Evolutionary conservation across 257 asterid species (phyloP), one percentile per base, ranked within the genome.

Genomic region (Eustoma russellianum): DNA sequence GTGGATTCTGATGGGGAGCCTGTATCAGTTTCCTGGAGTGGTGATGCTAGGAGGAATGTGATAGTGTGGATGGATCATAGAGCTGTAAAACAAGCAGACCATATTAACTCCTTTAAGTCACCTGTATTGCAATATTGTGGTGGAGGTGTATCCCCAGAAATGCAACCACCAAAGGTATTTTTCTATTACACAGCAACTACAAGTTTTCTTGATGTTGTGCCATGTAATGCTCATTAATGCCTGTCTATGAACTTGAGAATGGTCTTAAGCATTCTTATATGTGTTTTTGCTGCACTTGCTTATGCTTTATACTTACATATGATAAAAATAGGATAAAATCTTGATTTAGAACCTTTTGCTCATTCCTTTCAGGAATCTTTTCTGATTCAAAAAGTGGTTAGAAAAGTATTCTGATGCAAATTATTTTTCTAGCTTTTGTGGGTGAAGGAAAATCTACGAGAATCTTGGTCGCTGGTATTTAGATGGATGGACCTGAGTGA

Each of bases 11-110:
- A 91, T 55, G 98, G 95, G 57, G 94, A 80, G 61, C 96, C 98
- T 53, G 98, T 91, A 35, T 80, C 98, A 10, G 90, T 91, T 75
- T 91, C 98, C 57, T 82, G 69, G 92, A 75, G 94, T 64, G 85
- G 88, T 52, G 98, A 91, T 48, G 40, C 94, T 24, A 84, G 98
- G 71, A 80, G 98, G 70, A 91, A 91, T 73, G 66, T 91, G 61
- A 91, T 91, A 52, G 93, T 87, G 61, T 91, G 98, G 98, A 91
- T 91, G 98, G 98, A 91, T 74, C 98, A 91, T 65, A 77, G 98
- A 75, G 97, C 98, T 74, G 94, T 88, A 53, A 74, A 80, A 54
- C 97, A 91, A 70, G 90, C 97, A 48, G 95, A 91, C 64, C 74
- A 78, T 69, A 91, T 91, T 50, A 91, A 84, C 66, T 79, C 94